Evolutionary conservation across 2,329 filamentous ascomycete genomes (phyloP), one percentile per base, ranked within the genome.

Genomic region (Capronia coronata): DNA sequence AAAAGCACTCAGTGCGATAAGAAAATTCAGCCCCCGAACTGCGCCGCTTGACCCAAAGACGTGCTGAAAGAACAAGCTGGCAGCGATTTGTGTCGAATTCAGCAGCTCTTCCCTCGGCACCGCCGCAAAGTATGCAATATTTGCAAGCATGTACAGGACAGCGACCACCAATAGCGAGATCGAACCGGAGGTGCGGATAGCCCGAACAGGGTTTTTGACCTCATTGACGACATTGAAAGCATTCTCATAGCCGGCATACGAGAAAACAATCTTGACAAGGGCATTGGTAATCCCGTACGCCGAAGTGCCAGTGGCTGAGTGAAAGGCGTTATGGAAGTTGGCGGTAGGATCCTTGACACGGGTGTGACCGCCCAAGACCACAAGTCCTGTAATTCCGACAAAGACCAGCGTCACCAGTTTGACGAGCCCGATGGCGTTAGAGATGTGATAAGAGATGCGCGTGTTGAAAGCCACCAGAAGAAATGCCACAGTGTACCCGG

Each of bases 391-490:
- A 32, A 82, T 77, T 23, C 68, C 72, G 55, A 82, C 76, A 56
- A 84, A 82, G n/a, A 84, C 54, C 2, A 86, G 66, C 0, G 80
- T 83, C 13, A 77, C 59, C 2, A 85, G 62, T 59, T 86, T 86
- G 30, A 84, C 58, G 1, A 71, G 61, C 0, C 80, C 79, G 30
- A 85, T 73, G 5, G 68, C 63, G 56, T 84, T 82, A 11, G 75
- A 73, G 0, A 78, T 60, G 59, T 71, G 72, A 2, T 80, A 72
- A 0, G 78, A 80, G 56, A 73, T 77, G 48, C 74, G 76, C 42
- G 80, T 84, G 49, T 78, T 74, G 8, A 75, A 73, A 3, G 77
- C 62, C 3, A 76, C 65, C 18, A 71, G 71, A 18, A 56, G 47
- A 1, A 76, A 69, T 2, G 80, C 79, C 0, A 81, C 59, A 0